Evolutionary conservation across 176 grass and related monocot species (phyloP), one percentile per base, ranked within the genome.

Genomic region (Rhipidocladum racemiflorum): DNA sequence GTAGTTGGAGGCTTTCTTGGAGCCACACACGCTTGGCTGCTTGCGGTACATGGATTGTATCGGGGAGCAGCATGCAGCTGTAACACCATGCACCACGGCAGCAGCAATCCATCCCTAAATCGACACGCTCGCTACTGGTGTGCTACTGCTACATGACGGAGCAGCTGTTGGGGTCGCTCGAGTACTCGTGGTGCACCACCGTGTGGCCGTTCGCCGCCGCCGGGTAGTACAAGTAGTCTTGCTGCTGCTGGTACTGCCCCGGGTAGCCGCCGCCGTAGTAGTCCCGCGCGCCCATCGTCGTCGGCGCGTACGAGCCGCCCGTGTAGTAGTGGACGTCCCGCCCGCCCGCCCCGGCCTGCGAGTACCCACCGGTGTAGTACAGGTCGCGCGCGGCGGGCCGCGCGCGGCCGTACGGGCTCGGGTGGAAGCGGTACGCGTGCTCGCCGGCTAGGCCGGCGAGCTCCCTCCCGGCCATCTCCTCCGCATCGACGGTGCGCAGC

Each of bases 101-200:
- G 14, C 28, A 42, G 39, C 43, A 9, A 20, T 16, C 23, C 16
- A 5, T 59, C 61, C n/a, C 20, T 43, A 32, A 6, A 66, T 6
- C 34, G 17, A 6, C 56, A 39, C 7, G 21, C 10, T 42, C 7
- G 13, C 55, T 5, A 12, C 18, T 7, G 18, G 6, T 7, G 49
- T 20, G 55, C 55, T 57, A 56, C 21, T 15, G 24, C 70, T 83
- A 89, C 88, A 86, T 86, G 83, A 89, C 10, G 25, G 88, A 36
- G 83, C 88, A 89, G 57, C 3, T 14, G 63, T 84, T 84, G 38
- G 81, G 76, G 81, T 86, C 83, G 36, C 27, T 70, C 0, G 46
- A 14, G 83, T 89, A 89, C 57, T 85, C 78, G 28, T 78, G 83
- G 78, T 86, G 83, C 72, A 86, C 88, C 65, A 86, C 78, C 42